Evolutionary conservation across 495 filamentous ascomycete genomes (phyloP).

Genomic region (Penicillium canariense): DNA sequence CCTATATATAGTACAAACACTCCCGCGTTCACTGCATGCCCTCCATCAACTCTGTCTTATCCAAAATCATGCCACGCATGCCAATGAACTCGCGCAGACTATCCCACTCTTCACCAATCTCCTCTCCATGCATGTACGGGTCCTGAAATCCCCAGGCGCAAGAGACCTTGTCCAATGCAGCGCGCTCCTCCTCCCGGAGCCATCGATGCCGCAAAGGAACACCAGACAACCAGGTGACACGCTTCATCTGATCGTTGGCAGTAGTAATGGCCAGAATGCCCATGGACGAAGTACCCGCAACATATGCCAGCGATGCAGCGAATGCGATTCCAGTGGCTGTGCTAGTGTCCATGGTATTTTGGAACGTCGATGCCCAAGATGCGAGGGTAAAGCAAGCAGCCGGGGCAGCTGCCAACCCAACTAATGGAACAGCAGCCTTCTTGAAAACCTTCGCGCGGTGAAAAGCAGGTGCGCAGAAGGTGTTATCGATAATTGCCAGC

Average conservation of each 20-base stretch:
- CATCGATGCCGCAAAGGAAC: slow-evolving; percentile 80
- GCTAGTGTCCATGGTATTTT: slow-evolving; percentile 67
- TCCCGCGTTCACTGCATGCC: slow-evolving; percentile 70
- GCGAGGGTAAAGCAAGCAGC: slow-evolving; percentile 68
- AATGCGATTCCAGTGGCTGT: slow-evolving; percentile 77
- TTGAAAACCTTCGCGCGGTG: slow-evolving; percentile 60
- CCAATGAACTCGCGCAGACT: slow-evolving; percentile 75
- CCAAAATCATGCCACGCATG: slow-evolving; percentile 82
- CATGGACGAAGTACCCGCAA: slow-evolving; percentile 71
- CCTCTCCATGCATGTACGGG: slow-evolving; percentile 74
- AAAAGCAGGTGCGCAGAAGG: slow-evolving; percentile 72
- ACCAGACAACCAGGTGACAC: slow-evolving; percentile 82
- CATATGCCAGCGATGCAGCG: slow-evolving; percentile 75
- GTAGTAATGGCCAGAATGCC: slow-evolving; percentile 83
- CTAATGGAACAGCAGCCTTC: slow-evolving; percentile 48
- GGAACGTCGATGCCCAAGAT: slow-evolving; percentile 50
- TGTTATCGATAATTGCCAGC: slow-evolving; percentile 75
- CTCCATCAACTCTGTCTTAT: slow-evolving; percentile 82
- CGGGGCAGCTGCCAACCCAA: slow-evolving; percentile 59
- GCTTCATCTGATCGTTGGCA: slow-evolving; percentile 89
- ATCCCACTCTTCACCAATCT: slow-evolving; percentile 88
- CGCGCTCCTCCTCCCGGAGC: slow-evolving; percentile 88
- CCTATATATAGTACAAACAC: slow-evolving; percentile 9
- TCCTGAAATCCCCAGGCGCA: slow-evolving; percentile 88
- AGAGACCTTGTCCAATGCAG: slow-evolving; percentile 82